Evolutionary conservation across 805 yeast species (phyloP).

Genomic region (Yamadazyma philogaea): DNA sequence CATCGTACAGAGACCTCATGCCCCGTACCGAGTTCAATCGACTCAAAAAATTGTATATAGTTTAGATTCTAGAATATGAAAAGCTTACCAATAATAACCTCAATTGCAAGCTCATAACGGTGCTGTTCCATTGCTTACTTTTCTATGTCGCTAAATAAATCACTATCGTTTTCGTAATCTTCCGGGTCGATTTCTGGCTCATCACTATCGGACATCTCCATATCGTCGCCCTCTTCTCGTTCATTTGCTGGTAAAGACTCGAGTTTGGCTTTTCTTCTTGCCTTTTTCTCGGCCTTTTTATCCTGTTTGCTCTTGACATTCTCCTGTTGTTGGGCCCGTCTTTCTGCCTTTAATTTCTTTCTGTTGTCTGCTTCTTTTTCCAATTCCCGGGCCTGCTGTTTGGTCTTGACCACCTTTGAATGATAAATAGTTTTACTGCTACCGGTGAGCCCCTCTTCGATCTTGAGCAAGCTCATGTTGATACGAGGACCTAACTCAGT

Average conservation of each 20-base stretch:
- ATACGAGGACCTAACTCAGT: conserved; percentile 93
- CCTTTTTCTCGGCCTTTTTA: conserved; percentile 68
- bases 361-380: conserved; percentile 66
- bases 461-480: conserved; percentile 70
- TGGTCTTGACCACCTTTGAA: conserved; percentile 60
- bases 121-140: conserved; percentile 4
- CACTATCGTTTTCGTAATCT: conserved; percentile 52
- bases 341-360: conserved; percentile 59
- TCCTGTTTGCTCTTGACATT: conserved; percentile 75
- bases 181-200: conserved; percentile 38
- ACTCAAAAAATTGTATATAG: conserved; percentile 41
- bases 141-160: conserved; percentile 36
- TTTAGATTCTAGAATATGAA: too few species aligned
- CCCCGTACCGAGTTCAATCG: conserved; percentile 41
- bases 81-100: too few species aligned
- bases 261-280: conserved; percentile 59
- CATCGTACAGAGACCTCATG: conserved; percentile 44
- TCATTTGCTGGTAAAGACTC: conserved; percentile 24
- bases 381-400: conserved; percentile 54
- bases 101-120: too few species aligned
- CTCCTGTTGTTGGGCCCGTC: conserved; percentile 75
- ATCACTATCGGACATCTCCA: conserved; percentile 17
- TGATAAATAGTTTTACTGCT: conserved; percentile 87
- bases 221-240: conserved; percentile 22
- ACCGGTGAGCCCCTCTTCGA: conserved; percentile 85